Evolutionary conservation across 495 filamentous ascomycete species (phyloP), one percentile per base, ranked within the genome.

Genomic region (Penicillium desertorum): DNA sequence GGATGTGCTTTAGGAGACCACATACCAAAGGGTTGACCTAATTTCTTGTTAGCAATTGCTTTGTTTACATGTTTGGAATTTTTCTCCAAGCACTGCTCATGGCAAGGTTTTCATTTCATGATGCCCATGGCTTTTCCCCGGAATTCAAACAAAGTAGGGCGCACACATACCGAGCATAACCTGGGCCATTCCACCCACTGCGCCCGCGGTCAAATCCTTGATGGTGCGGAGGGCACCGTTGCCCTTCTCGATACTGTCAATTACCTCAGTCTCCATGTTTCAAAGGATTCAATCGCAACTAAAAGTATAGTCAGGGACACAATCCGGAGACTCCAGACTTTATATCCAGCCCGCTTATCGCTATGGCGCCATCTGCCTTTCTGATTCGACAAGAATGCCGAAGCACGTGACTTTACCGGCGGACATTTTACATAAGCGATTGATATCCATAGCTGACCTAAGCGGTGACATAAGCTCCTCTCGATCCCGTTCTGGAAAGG

Each of bases 181-280:
- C 73, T 98, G 95, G 22, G 95, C 93, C 62, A 96, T 81, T 54
- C 94, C 94, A 58, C 94, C 94, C 11, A 84, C 88, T 57, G 95
- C 94, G 53, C 94, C 94, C 20, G 94, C 85, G 68, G 91, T 86
- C 54, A 98, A 77, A 73, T 99, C 95, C 77, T 99, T 99, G 63
- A 88, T 67, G n/a, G 91, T 90, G 63, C 78, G 78, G 52, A 77
- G 63, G 52, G 73, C 62, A 23, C 71, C 77, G 11, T 62, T 73
- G 25, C 70, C 71, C 62, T 76, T 67, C 51, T 73, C 58, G 23
- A 73, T 46, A 25, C 71, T 69, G 36, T 76, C 74, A 51, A 77
- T 66, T 5, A 71, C 67, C 59, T 76, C 70, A 51, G 66, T 63
- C 62, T 77, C 73, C 73, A 73, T 74, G 34, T 19, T 56, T 32